phyloP scores from a whole-genome alignment of 108 stramenopile genomes.

The Hondaea fermentalgiana region DNA sequence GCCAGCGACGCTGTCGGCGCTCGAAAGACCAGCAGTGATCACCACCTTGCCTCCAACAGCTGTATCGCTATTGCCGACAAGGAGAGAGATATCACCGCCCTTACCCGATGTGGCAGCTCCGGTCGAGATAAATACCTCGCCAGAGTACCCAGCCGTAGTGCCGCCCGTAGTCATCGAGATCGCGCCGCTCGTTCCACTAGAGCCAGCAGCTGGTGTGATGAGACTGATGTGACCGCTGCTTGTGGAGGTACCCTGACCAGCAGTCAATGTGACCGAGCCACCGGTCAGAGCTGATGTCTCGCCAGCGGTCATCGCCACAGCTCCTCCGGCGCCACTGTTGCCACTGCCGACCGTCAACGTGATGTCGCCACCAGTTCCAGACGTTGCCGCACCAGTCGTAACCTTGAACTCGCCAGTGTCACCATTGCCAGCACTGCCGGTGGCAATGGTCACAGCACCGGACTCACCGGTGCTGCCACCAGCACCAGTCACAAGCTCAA shows the following conservation, averaged over 20 bases:
- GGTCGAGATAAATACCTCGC: too few species aligned
- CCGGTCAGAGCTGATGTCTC: background rate
- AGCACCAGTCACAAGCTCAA: slow-evolving; percentile 27
- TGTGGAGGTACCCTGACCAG: slow-evolving; percentile 18
- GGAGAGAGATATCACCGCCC: slow-evolving; percentile 11
- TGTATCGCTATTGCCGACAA: slow-evolving; percentile 27
- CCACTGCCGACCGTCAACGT: background rate
- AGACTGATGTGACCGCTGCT: slow-evolving; percentile 29
- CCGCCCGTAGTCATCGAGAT: slow-evolving; percentile 27
- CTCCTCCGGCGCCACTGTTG: background rate
- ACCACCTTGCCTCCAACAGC: background rate
- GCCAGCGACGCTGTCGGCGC: slow-evolving; percentile 13
- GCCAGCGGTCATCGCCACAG: background rate
- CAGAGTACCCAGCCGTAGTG: too few species aligned
- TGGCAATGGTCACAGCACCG: slow-evolving; percentile 13
- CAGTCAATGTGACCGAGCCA: background rate
- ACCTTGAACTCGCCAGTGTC: background rate
- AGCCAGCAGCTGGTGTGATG: background rate
- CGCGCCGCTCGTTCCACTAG: slow-evolving; percentile 27
- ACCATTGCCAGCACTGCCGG: background rate
- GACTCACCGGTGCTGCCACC: slow-evolving; percentile 27
- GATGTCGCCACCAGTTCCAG: background rate
- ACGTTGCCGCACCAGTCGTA: background rate
- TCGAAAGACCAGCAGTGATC: slow-evolving; percentile 43
- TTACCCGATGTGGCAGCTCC: too few species aligned